Base-by-base conservation (phyloP, 495 filamentous ascomycete species). In the Aspergillus steynii region DNA sequence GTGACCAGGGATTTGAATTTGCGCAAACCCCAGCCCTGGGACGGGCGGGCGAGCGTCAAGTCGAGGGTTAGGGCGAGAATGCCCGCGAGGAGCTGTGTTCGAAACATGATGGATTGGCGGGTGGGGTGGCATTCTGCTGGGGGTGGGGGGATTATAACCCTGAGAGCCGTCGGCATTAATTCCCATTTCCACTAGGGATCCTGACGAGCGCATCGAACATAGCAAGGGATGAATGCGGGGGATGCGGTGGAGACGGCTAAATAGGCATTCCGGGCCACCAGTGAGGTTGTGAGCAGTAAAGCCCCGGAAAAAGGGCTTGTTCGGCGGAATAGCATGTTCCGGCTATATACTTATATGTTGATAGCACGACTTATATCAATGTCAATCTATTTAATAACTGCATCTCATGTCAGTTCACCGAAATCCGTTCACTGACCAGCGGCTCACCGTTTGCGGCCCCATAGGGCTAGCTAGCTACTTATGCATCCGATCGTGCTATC, bases 1-100 rank as follows among this genome's bases (percentile, higher is more conserved):
- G 80, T 76, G 32, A 87, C 74, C 26, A 86, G 66, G 58, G 63
- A 81, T 50, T 78, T 79, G 69, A 85, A 82, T n/a, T 79, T 67
- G 20, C 61, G 53, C 12, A 73, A 61, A 4, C 65, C 62, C 79
- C 79, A 80, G 27, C n/a, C 49, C 8, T 25, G 48, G 20, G 31
- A 15, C 1, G 34, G 10, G 14, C 50, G 37, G 14, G 58, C 58
- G 14, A 48, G 50, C 9, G 26, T 14, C 1, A 47, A 14, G 29
- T 52, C 58, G 27, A 52, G 10, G 15, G 20, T 14, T 12, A 53
- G 20, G 58, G 51, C 58, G 6, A 60, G 2, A 28, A 51, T 15
- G 56, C 47, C 47, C 28, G 31, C 28, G 9, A 58, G 31, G 15
- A 58, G 29, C 4, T 28, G 31, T 5, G 32, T 1, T 37, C 12